Conservation (phyloP, 257 asterid species). For the Rubia yunnanensis region DNA sequence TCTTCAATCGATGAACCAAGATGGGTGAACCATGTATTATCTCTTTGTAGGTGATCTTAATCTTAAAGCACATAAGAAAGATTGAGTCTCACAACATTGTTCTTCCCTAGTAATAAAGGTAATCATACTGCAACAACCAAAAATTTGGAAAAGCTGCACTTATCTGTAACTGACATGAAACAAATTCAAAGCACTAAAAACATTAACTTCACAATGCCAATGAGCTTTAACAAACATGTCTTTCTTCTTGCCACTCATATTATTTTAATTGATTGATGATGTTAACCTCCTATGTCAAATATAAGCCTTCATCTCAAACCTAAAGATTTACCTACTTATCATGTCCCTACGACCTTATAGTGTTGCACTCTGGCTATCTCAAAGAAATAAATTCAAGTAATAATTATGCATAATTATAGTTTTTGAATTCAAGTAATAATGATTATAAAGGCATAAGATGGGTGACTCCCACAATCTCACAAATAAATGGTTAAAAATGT, state of each 20-base stretch:
- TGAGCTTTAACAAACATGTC: neutral
- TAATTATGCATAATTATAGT: too few relatives aligned
- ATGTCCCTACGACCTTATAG: neutral
- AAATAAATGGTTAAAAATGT: too few relatives aligned
- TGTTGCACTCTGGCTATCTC: neutral
- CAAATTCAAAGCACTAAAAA: neutral
- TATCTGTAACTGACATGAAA: neutral
- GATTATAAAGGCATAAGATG: too few relatives aligned
- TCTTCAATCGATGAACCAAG: constrained; percentile 82
- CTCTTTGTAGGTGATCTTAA: constrained; percentile 63
- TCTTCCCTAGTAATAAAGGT: constrained; percentile 60
- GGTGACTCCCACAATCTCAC: too few relatives aligned
- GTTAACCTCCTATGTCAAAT: too few relatives aligned
- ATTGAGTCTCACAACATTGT: constrained; percentile 91
- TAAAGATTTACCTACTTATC: neutral
- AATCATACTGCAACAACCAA: neutral
- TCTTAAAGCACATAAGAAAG: constrained; percentile 61
- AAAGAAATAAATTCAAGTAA: neutral
- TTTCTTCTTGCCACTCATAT: neutral
- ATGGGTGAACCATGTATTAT: constrained; percentile 82
- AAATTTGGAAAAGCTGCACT: neutral
- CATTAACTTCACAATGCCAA: neutral
- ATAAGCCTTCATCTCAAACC: neutral
- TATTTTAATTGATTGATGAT: too few relatives aligned
- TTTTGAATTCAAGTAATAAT: too few relatives aligned